Percentiles rank a stretch among this genome's conserved stretches.
These are phyloP conservation scores for Mayamaea pseudoterrestris DNA, from an alignment of 108 stramenopile genomes.

Conservation along the genomic window DNA sequence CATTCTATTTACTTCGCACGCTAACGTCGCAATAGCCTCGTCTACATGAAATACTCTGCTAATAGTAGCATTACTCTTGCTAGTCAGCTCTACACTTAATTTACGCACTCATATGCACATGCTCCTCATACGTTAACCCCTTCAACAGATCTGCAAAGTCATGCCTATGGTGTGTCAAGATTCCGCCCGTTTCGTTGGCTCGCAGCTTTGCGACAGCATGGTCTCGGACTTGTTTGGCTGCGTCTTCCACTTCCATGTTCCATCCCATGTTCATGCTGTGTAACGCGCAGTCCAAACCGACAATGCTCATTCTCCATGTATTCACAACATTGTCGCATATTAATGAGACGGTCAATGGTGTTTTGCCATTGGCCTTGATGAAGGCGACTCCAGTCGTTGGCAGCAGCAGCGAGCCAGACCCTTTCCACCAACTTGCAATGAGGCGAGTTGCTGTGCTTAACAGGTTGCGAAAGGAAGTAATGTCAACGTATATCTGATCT, in stretches of 20 bases:
- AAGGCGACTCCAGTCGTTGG: conserved; percentile 21
- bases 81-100: too few species aligned
- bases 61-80: too few species aligned
- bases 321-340: conserved; percentile 31
- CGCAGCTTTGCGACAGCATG: not conserved
- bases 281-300: conserved; percentile 19
- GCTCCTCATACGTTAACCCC: too few species aligned
- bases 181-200: conserved; percentile 6
- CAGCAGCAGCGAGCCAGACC: conserved; percentile 17
- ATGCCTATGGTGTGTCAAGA: too few species aligned
- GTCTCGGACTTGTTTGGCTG: not conserved
- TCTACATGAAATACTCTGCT: too few species aligned
- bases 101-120: too few species aligned
- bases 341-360: conserved; percentile 19
- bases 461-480: conserved; percentile 2
- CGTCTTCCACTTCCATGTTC: conserved; percentile 14
- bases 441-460: not conserved
- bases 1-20: too few species aligned
- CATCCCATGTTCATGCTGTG: conserved; percentile 16
- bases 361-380: conserved; percentile 20
- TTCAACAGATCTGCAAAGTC: too few species aligned
- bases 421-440: conserved; percentile 12
- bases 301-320: conserved; percentile 14
- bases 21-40: too few species aligned
- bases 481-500: conserved; percentile 11